Conservation (phyloP, 345 rosid genomes). For the Camelina laxa region DNA sequence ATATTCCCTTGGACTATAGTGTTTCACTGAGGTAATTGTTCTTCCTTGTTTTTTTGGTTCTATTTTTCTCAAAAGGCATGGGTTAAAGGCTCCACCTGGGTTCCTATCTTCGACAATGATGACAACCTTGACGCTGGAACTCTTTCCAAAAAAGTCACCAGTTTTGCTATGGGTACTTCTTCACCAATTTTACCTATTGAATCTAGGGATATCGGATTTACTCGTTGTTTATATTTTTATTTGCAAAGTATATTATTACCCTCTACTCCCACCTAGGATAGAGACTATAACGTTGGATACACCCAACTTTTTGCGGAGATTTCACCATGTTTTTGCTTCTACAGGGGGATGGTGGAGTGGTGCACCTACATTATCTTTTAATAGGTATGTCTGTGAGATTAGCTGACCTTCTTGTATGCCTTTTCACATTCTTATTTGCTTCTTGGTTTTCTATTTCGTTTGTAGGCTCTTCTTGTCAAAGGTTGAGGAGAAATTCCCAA, state of each 20-base stretch:
- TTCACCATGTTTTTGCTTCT: constrained; percentile 29
- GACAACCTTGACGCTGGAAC: constrained; percentile 63
- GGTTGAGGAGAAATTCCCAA: constrained; percentile 79
- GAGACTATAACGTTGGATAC: constrained; percentile 12
- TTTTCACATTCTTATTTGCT: constrained; percentile 12
- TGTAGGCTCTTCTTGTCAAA: constrained; percentile 66
- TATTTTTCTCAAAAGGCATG: constrained; percentile 60
- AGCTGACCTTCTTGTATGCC: constrained; percentile 20
- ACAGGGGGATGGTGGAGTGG: constrained; percentile 99
- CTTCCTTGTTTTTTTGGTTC: neutral
- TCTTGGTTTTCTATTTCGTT: constrained; percentile 37
- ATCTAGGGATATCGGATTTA: constrained; percentile 11
- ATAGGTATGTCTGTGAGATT: constrained; percentile 53
- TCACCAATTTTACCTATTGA: constrained; percentile 25
- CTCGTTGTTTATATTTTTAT: neutral
- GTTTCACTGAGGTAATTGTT: neutral
- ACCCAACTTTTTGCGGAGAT: constrained; percentile 13
- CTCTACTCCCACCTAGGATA: neutral
- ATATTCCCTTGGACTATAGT: neutral
- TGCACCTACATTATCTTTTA: constrained; percentile 63
- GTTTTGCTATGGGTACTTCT: constrained; percentile 77
- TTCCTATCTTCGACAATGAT: constrained; percentile 79
- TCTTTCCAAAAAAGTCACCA: constrained; percentile 67
- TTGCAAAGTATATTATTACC: neutral
- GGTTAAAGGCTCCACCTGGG: constrained; percentile 88